phyloP scores from a whole-genome alignment of 306 rosid species.

The Herpetospermum pedunculosum region DNA sequence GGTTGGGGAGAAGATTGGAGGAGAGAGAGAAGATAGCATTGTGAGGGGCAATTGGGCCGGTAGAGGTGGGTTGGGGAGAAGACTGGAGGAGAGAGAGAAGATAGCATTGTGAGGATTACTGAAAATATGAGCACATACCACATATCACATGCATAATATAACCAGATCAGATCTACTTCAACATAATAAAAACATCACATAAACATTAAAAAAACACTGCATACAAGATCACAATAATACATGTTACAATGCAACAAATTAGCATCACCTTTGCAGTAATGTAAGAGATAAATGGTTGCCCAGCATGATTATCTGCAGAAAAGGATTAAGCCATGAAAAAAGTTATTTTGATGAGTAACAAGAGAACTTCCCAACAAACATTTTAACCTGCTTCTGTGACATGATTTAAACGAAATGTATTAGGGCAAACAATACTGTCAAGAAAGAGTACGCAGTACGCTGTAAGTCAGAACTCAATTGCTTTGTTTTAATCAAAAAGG shows the following conservation, averaged over 20 bases:
- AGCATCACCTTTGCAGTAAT: conserved; percentile 64
- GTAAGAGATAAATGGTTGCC: conserved; percentile 70
- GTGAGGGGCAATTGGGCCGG: no score
- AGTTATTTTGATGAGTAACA: neutral
- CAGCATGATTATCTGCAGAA: conserved; percentile 65
- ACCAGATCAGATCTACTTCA: no score
- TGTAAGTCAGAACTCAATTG: neutral
- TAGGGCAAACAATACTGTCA: neutral
- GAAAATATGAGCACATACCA: no score
- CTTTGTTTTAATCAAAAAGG: neutral
- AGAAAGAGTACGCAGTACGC: neutral
- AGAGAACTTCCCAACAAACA: neutral
- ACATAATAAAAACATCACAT: neutral
- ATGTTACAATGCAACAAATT: neutral
- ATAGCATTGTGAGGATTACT: no score
- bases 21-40: no score
- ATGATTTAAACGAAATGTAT: neutral
- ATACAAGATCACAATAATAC: neutral
- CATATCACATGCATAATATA: no score
- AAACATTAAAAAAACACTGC: neutral
- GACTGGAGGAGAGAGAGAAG: no score
- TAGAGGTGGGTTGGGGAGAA: no score
- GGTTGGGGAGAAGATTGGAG: no score
- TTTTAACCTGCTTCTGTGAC: neutral
- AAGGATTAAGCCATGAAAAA: conserved; percentile 10